Evolutionary conservation across 768 basidiomycete species (phyloP).

Genomic region (Piloderma croceum): DNA sequence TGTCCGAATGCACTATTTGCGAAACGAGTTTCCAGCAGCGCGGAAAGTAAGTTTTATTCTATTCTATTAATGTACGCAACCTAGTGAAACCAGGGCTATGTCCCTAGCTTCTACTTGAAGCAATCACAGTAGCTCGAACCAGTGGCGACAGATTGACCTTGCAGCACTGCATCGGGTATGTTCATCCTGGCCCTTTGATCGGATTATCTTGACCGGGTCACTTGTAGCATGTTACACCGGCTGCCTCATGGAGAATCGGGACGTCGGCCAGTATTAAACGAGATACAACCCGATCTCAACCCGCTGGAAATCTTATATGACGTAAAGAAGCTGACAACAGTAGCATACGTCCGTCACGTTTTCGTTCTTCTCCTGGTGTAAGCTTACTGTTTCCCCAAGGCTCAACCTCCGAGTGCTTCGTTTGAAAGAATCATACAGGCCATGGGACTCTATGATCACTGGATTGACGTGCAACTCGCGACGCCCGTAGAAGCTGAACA

Average conservation of each 20-base stretch:
- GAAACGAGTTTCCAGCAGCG: slow-evolving; percentile 62
- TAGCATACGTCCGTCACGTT: slow-evolving; percentile 44
- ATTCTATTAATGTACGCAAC: not conserved
- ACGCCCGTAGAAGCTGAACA: slow-evolving; percentile 51
- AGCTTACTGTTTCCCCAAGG: slow-evolving; percentile 32
- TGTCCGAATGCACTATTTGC: slow-evolving; percentile 71
- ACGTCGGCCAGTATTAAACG: slow-evolving; percentile 53
- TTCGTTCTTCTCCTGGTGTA: slow-evolving; percentile 2
- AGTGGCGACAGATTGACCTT: slow-evolving; percentile 65
- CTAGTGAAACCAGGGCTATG: not conserved
- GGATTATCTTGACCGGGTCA: too few species aligned
- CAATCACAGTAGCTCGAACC: slow-evolving; percentile 70
- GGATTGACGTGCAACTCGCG: slow-evolving; percentile 53
- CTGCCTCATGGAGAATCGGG: slow-evolving; percentile 48
- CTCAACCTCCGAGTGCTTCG: slow-evolving; percentile 63
- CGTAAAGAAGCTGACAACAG: slow-evolving; percentile 67
- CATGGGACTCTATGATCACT: slow-evolving; percentile 63
- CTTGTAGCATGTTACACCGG: too few species aligned
- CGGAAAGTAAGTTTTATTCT: slow-evolving; percentile 44
- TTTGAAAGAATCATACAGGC: slow-evolving; percentile 68
- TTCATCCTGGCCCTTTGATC: slow-evolving; percentile 4
- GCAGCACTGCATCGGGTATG: slow-evolving; percentile 74
- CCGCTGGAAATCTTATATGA: slow-evolving; percentile 75
- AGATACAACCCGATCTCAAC: slow-evolving; percentile 70
- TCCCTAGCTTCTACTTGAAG: slow-evolving; percentile 64